Base-by-base conservation (phyloP, 768 basidiomycete species). In the Psilocybe sp. region DNA sequence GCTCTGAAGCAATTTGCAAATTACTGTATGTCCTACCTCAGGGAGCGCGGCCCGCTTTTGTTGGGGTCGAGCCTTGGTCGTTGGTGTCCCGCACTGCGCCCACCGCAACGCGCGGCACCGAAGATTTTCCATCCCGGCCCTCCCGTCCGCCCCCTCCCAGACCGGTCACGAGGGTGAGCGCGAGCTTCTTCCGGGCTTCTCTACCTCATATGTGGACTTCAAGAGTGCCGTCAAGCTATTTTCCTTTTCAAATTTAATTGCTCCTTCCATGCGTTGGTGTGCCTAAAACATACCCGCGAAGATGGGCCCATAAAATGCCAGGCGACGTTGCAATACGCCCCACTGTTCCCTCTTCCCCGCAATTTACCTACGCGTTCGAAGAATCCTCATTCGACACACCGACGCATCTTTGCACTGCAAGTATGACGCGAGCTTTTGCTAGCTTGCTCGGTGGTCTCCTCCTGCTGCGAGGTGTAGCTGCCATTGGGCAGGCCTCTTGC, bases 401-500 rank as follows among this genome's bases (percentile, higher is more conserved):
- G 14, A 10, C 19, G 12, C 18, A 13, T 11, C 32, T 33, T 37
- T 40, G 33, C 32, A 40, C n/a, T 46, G 8, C 19, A 18, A 34
- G 28, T 41, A 59, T 59, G 55, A 39, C 42, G 50, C 60, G 57
- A 53, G 53, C 35, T 12, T 45, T 57, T 44, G 51, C 52, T 45
- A 48, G 50, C 32, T 43, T 55, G 19, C 43, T 60, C 23, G 54
- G 52, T 42, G 32, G 52, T 35, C 55, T 58, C 42, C 53, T 55
- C 38, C 48, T 64, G 12, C 48, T 60, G 14, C 49, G 49, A 16
- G 55, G 61, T 14, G 55, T 49, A 32, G 19, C 55, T 18, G 79
- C 73, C 12, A 76, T 81, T 16, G 80, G 79, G 15, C 79, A 82
- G 57, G 63, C 61, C 18, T 64, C 71, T 9, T 79, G 79, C 51